Base-by-base conservation (phyloP, 2,329 filamentous ascomycete species). In the Aspergillus brunneoviolaceus region DNA sequence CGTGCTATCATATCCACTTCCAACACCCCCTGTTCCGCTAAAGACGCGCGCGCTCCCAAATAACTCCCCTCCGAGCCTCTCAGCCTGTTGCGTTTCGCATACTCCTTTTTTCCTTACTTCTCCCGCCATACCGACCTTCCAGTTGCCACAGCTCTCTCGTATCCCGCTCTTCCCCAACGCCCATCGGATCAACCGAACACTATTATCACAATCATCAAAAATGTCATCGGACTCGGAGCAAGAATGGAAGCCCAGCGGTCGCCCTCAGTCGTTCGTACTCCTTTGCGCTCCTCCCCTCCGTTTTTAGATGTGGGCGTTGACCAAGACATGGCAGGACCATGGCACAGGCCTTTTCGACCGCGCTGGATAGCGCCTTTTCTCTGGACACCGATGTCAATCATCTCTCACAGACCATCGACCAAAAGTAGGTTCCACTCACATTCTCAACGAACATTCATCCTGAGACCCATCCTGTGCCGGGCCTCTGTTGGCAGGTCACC, bases 311-410 rank as follows among this genome's bases (percentile, higher is more conserved):
- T 62, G 50, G 51, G 58, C 47, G 58, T 69, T 74, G 58, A 72
- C 67, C 59, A 63, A 65, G 50, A 60, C 51, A 57, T 61, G 64
- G 51, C 77, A 96, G 93, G 65, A 95, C 91, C 62, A 87, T 96
- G 77, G 93, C 92, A 57, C 89, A 87, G 69, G 91, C 89, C 73
- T 96, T 97, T 79, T 94, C 92, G 61, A 82, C 87, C 49, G 91
- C 94, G 74, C 83, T 97, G 62, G 90, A 94, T 81, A 89, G 92
- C 74, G 89, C 96, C 68, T 97, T 97, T 81, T 89, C 90, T 71
- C 88, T 97, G 72, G 91, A 95, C 68, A 89, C 87, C 76, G 89
- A 88, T 67, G 76, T 95, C 60, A 86, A 89, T 70, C 85, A 89
- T 63, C 83, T 96, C 39, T 86, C 90, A 70, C 83, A 89, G 74